Evolutionary conservation across 495 filamentous ascomycete species (phyloP).

Genomic region (Aspergillus wentii): DNA sequence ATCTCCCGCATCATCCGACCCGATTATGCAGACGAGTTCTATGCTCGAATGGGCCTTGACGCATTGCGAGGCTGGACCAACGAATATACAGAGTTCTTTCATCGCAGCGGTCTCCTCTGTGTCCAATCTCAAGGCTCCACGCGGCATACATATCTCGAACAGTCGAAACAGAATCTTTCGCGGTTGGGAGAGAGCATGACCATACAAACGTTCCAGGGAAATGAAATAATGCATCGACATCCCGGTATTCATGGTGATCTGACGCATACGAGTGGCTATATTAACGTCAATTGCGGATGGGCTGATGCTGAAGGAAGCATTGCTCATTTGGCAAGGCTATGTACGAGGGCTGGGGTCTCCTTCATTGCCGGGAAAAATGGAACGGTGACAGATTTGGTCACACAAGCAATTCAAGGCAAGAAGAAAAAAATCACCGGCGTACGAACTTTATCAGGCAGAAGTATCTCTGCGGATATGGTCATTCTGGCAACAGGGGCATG

Average conservation of each 20-base stretch:
- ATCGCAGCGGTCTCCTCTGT: neutral
- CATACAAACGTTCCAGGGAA: slow-evolving; percentile 7
- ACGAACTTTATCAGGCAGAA: neutral
- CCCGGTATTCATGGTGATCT: neutral
- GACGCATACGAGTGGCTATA: slow-evolving; percentile 9
- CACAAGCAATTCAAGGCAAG: neutral
- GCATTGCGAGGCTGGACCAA: slow-evolving; percentile 60
- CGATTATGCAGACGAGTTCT: slow-evolving; percentile 62
- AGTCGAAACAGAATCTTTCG: neutral
- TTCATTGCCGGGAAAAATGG: slow-evolving; percentile 14
- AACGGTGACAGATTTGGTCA: slow-evolving; percentile 10
- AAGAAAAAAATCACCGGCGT: slow-evolving; percentile 2
- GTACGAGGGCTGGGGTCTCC: slow-evolving; percentile 14
- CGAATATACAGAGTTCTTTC: slow-evolving; percentile 8
- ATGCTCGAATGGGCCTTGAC: slow-evolving; percentile 51
- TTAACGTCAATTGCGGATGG: slow-evolving; percentile 61
- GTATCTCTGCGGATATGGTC: slow-evolving; percentile 16
- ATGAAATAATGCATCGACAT: slow-evolving; percentile 25
- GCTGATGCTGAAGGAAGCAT: slow-evolving; percentile 64
- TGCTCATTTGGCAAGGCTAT: slow-evolving; percentile 38
- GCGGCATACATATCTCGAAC: neutral
- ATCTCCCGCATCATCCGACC: slow-evolving; percentile 59
- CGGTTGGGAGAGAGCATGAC: neutral
- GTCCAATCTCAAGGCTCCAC: neutral
- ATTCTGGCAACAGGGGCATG: slow-evolving; percentile 79